A percentile compares a stretch with the other conserved stretches of the same genome.
phyloP scores from a whole-genome alignment of 768 basidiomycete species.

The Scleroderma bovista region DNA sequence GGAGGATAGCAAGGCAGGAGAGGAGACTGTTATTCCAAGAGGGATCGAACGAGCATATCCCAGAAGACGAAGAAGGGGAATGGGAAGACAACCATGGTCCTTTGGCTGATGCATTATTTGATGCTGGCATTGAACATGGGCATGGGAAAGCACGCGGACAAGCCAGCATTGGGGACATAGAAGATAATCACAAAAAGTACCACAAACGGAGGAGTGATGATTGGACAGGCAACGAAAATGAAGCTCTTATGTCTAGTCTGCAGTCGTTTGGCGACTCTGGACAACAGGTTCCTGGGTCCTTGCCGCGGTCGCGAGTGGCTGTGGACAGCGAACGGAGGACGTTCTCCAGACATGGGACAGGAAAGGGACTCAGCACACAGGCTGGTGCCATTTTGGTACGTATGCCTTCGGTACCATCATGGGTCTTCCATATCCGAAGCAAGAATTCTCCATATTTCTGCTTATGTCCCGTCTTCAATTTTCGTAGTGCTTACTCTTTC shows the following conservation, averaged over 20 bases:
- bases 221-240: background rate
- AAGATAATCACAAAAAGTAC: background rate
- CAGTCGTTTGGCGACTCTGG: background rate
- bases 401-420: background rate
- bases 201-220: background rate
- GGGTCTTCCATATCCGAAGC: background rate
- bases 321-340: background rate
- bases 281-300: background rate
- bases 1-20: background rate
- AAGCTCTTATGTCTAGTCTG: background rate
- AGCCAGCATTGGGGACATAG: background rate
- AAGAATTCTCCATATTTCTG: background rate
- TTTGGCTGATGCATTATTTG: background rate
- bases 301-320: background rate
- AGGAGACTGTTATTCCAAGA: background rate
- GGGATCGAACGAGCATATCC: background rate
- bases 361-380: conserved; percentile 58
- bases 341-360: conserved; percentile 6
- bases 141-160: background rate
- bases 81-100: background rate
- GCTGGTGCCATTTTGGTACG: conserved; percentile 80
- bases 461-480: background rate
- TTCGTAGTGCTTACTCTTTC: background rate
- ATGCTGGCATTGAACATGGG: background rate
- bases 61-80: background rate